A percentile compares a stretch with the other conserved stretches of the same genome.
These are phyloP conservation scores for Daedaleopsis sinensis DNA, from an alignment of 768 basidiomycete species.

Conservation along the genomic window DNA sequence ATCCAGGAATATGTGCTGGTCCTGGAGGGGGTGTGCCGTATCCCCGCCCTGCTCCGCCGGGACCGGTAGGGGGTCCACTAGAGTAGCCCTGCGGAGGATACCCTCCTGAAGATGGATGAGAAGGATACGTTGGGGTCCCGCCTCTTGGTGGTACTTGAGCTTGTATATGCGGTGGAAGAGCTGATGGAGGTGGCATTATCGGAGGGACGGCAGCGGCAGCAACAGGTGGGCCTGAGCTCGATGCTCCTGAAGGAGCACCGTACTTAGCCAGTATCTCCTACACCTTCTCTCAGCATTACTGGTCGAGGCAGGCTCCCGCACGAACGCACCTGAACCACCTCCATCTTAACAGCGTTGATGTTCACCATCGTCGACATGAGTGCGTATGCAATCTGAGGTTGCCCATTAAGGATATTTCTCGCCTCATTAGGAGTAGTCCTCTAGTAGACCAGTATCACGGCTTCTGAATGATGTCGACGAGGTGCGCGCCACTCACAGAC, in stretches of 20 bases:
- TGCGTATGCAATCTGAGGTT: slow-evolving; percentile 78
- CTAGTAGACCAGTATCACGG: slow-evolving; percentile 35
- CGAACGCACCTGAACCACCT: slow-evolving; percentile 68
- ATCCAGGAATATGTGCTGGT: slow-evolving; percentile 6
- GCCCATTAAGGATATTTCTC: slow-evolving; percentile 65
- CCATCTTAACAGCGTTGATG: slow-evolving; percentile 72
- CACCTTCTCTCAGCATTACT: background rate
- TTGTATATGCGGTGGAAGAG: slow-evolving; percentile 30
- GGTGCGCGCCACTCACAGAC: slow-evolving; percentile 29
- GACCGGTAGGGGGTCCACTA: slow-evolving; percentile 4
- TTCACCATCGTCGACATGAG: slow-evolving; percentile 78
- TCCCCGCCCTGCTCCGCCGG: slow-evolving; percentile 3
- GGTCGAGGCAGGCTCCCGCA: background rate
- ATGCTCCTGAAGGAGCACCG: slow-evolving; percentile 33
- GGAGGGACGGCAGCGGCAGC: slow-evolving; percentile 32
- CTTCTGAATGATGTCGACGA: background rate
- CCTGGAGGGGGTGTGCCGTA: slow-evolving; percentile 19
- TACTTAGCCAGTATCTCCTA: slow-evolving; percentile 69
- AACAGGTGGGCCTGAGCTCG: slow-evolving; percentile 31
- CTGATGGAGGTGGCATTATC: slow-evolving; percentile 23
- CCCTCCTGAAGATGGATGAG: slow-evolving; percentile 9
- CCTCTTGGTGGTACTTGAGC: slow-evolving; percentile 18
- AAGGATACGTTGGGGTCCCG: slow-evolving; percentile 24
- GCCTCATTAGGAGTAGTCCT: slow-evolving; percentile 78
- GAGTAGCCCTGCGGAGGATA: slow-evolving; percentile 10